A percentile compares a stretch with the other conserved stretches of the same genome.
Evolutionary conservation across 179 eudicot genomes (phyloP).

Genomic region (Beta macrorhiza): DNA sequence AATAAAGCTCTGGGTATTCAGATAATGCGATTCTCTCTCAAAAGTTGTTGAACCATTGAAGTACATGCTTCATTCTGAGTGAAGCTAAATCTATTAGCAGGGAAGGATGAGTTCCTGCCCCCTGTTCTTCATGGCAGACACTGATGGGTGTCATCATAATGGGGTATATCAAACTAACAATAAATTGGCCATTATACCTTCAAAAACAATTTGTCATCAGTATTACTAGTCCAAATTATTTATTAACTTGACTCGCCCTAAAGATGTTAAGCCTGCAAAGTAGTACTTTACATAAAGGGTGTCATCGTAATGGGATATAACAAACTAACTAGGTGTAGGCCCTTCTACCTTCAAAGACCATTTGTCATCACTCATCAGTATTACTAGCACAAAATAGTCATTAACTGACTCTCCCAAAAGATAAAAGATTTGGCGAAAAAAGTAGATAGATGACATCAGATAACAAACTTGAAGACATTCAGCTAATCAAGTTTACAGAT

Average conservation of each 20-base stretch:
- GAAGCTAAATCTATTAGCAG: not conserved
- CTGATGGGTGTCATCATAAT: not conserved
- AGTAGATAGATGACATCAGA: not conserved
- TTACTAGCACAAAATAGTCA: no score
- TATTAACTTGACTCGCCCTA: not conserved
- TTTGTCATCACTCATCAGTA: no score
- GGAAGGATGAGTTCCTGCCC: not conserved
- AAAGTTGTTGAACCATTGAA: not conserved
- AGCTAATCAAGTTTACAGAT: constrained; percentile 5
- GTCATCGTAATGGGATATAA: not conserved
- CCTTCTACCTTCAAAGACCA: no score
- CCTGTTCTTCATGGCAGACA: not conserved
- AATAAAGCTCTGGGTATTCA: not conserved
- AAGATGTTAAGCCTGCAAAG: not conserved
- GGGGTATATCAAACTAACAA: not conserved
- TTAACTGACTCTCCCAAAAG: no score
- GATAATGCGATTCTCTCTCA: not conserved
- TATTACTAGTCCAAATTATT: not conserved
- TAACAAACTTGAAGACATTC: not conserved
- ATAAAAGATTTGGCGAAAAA: no score
- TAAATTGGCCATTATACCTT: not conserved
- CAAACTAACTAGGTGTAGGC: not conserved
- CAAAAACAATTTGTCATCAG: not conserved
- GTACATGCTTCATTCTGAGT: not conserved
- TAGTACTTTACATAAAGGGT: not conserved